Percentiles rank a stretch among this genome's conserved stretches.
Evolutionary conservation across 2,329 filamentous ascomycete species (phyloP).

Genomic region (Basipetospora sp.): DNA sequence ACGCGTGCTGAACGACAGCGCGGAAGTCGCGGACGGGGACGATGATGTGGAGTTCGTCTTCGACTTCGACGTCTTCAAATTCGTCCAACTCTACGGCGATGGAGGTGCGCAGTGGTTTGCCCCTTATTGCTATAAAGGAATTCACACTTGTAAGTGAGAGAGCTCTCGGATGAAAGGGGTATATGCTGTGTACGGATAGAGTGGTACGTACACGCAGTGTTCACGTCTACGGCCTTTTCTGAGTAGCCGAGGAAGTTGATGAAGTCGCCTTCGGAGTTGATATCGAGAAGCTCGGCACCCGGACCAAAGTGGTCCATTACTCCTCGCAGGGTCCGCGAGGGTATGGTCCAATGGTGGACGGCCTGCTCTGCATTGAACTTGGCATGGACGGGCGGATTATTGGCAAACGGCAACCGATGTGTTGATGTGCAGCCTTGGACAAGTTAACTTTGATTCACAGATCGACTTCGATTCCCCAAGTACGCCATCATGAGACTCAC

Average conservation of each 20-base stretch:
- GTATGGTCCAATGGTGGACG: slow-evolving; percentile 57
- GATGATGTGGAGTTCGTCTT: slow-evolving; percentile 63
- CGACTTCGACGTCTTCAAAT: slow-evolving; percentile 59
- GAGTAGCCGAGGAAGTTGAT: slow-evolving; percentile 72
- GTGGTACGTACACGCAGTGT: slow-evolving; percentile 19
- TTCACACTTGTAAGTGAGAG: no score
- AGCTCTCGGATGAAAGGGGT: no score
- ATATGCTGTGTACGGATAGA: no score
- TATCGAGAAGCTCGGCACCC: slow-evolving; percentile 66
- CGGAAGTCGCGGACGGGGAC: slow-evolving; percentile 75
- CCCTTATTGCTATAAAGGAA: slow-evolving; percentile 46
- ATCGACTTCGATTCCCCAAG: background rate
- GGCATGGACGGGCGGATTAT: slow-evolving; percentile 58
- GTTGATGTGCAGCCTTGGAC: slow-evolving; percentile 56
- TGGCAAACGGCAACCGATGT: slow-evolving; percentile 62
- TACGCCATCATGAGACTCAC: slow-evolving; percentile 22
- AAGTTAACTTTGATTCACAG: slow-evolving; percentile 1
- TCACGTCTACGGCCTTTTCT: slow-evolving; percentile 57
- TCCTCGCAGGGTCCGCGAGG: slow-evolving; percentile 55
- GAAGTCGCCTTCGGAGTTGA: slow-evolving; percentile 58
- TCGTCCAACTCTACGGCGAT: slow-evolving; percentile 63
- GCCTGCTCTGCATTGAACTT: slow-evolving; percentile 56
- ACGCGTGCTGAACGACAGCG: slow-evolving; percentile 62
- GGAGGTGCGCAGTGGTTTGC: slow-evolving; percentile 67
- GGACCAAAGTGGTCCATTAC: slow-evolving; percentile 69